Evolutionary conservation across 805 yeast genomes (phyloP).

Genomic region (Priceomyces carsonii): DNA sequence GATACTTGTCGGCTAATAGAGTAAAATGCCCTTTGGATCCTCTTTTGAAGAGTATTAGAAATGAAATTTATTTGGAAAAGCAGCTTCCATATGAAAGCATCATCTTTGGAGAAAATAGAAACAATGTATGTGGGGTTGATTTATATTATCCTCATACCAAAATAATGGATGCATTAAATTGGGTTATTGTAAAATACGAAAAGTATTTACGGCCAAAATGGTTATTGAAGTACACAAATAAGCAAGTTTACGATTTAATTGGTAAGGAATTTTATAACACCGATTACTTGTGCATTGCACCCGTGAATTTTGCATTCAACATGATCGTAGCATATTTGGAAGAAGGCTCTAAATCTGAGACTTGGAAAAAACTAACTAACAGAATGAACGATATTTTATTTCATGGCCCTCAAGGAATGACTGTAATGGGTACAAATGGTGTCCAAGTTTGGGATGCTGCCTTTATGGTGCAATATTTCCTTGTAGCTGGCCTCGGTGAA

Average conservation of each 20-base stretch:
- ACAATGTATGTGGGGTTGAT: conserved; percentile 88
- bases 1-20: conserved; percentile 67
- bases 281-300: conserved; percentile 84
- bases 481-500: conserved; percentile 77
- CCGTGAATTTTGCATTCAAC: conserved; percentile 86
- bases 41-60: conserved; percentile 62
- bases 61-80: conserved; percentile 64
- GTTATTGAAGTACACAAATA: conserved; percentile 55
- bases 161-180: conserved; percentile 62
- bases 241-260: conserved; percentile 60
- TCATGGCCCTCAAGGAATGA: conserved; percentile 88
- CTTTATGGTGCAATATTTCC: conserved; percentile 81
- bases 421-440: conserved; percentile 96
- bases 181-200: conserved; percentile 63
- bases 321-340: conserved; percentile 68
- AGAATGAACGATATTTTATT: conserved; percentile 77
- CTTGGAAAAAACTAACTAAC: conserved; percentile 53
- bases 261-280: conserved; percentile 78
- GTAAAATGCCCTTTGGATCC: conserved; percentile 62
- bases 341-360: conserved; percentile 67
- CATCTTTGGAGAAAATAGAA: conserved; percentile 69
- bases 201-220: conserved; percentile 73
- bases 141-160: conserved; percentile 89
- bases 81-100: conserved; percentile 61
- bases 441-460: conserved; percentile 97